Base-by-base conservation (phyloP, 1,139 yeast species). In the Debaryomyces sp. region DNA sequence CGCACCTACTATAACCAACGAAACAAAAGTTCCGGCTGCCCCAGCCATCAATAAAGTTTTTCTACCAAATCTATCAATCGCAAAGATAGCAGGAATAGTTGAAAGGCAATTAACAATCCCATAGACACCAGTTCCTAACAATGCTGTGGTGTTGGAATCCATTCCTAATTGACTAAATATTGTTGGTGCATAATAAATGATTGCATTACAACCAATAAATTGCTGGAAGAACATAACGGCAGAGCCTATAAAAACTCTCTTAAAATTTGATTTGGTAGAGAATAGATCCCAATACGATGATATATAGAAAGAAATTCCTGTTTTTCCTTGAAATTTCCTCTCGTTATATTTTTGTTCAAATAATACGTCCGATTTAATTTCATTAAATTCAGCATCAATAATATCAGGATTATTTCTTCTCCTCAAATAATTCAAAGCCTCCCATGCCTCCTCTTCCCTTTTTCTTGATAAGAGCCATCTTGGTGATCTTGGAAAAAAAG, bases 171-270 rank as follows among this genome's bases (percentile, higher is more conserved):
- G 53, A 18, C 50, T 45, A 43, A 61, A 61, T 34, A 62, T 60
- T 5, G 60, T 57, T 22, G 64, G 64, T 3, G 90, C 89, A 60
- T 84, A 85, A 63, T 85, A 86, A 59, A 85, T 85, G 50, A 85
- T 85, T 59, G 86, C 86, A 62, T 85, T 86, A 54, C 85, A 84
- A 12, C 91, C 90, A 1, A 87, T 79, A 59, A 85, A 80, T 66
- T 85, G 91, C 60, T 85, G 91, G 56, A 84, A 73, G 7, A 83
- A 80, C 63, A 85, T 89, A 22, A 84, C 67, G 0, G 80, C 70
- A 46, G 84, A 78, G 29, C 89, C 89, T 2, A 88, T 83, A 34
- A 81, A 55, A 67, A 84, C 79, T 56, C 90, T 71, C 47, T 55
- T 59, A 38, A 60, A 55, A 29, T 59, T 53, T 13, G 62, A 50